phyloP scores from a whole-genome alignment of 345 rosid species.

The Acer saccharum region DNA sequence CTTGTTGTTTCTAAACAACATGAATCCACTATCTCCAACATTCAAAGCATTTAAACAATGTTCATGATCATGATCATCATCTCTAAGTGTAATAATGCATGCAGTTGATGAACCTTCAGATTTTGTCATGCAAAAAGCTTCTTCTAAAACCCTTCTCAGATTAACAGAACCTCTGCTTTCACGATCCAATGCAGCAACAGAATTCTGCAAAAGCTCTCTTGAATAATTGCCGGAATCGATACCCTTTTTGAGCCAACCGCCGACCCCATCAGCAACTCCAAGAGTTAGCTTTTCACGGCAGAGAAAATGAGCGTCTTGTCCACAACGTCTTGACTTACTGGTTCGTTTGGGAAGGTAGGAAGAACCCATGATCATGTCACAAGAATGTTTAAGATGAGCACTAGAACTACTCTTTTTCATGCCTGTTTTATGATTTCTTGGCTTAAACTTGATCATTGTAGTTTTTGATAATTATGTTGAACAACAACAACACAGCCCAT shows the following conservation, averaged over 20 bases:
- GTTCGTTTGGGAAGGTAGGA: slow-evolving; percentile 14
- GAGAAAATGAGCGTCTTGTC: slow-evolving; percentile 30
- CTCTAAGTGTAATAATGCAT: slow-evolving; percentile 11
- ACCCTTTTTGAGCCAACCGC: slow-evolving; percentile 22
- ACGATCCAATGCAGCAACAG: not conserved
- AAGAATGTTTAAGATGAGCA: not conserved
- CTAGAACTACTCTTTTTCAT: too few relatives aligned
- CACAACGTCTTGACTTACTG: not conserved
- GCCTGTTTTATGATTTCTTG: too few relatives aligned
- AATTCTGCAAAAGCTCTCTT: slow-evolving; percentile 21
- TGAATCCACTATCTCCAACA: slow-evolving; percentile 27
- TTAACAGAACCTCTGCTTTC: not conserved
- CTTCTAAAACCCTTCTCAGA: not conserved
- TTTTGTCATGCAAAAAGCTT: slow-evolving; percentile 15
- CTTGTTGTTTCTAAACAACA: not conserved
- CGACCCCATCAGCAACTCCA: slow-evolving; percentile 34
- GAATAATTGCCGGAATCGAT: slow-evolving; percentile 16
- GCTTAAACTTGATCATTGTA: too few relatives aligned
- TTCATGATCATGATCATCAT: too few relatives aligned
- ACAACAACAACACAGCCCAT: too few relatives aligned
- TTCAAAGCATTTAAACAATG: slow-evolving; percentile 11
- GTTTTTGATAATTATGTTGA: too few relatives aligned
- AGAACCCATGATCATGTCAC: not conserved
- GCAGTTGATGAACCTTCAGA: slow-evolving; percentile 30
- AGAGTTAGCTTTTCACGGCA: slow-evolving; percentile 2